phyloP scores from a whole-genome alignment of 176 grass and related monocot genomes.

The Luzula sylvatica region DNA sequence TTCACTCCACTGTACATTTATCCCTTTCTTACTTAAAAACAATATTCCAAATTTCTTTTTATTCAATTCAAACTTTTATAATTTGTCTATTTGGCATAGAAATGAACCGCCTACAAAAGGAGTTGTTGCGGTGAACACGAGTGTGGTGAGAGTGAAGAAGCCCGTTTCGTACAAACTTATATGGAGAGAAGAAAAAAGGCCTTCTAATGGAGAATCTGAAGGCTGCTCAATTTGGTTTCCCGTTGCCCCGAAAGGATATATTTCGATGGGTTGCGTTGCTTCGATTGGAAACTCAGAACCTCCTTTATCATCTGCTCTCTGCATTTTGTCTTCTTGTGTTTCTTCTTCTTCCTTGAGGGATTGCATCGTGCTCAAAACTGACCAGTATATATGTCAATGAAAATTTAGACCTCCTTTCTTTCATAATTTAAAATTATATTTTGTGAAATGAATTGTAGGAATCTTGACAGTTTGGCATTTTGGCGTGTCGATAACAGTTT shows the following conservation, averaged over 20 bases:
- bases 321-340: constrained; percentile 65
- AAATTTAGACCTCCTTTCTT: constrained; percentile 17
- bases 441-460: constrained; percentile 30
- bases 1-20: constrained; percentile 68
- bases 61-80: no score
- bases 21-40: neutral
- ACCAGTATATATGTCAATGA: constrained; percentile 12
- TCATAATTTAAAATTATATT: constrained; percentile 8
- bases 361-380: constrained; percentile 60
- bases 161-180: constrained; percentile 86
- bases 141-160: constrained; percentile 76
- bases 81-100: constrained; percentile 30
- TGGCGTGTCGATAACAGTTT: constrained; percentile 82
- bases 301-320: constrained; percentile 68
- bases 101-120: constrained; percentile 76
- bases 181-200: constrained; percentile 46
- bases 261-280: constrained; percentile 88
- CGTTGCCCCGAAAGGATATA: constrained; percentile 66
- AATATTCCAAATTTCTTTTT: constrained; percentile 21
- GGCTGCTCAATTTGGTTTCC: constrained; percentile 86
- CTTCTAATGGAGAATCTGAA: constrained; percentile 7
- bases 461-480: constrained; percentile 51
- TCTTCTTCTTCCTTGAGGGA: constrained; percentile 63
- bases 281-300: constrained; percentile 68
- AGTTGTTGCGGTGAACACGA: constrained; percentile 95